Conservation (phyloP, 805 yeast species). For the Candida odintsovae region DNA sequence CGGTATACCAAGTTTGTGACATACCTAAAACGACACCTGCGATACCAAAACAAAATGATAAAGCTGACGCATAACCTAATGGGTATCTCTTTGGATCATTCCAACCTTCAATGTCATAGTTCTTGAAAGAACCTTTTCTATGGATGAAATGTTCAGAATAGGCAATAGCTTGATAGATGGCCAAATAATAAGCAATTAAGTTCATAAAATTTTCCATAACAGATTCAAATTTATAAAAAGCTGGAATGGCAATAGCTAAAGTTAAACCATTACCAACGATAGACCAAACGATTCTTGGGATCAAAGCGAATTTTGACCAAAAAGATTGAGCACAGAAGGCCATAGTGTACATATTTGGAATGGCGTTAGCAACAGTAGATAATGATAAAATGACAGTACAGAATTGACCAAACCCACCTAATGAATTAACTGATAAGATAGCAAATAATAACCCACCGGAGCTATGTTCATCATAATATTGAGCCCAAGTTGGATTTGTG, state of each 20-base stretch:
- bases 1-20: constrained; percentile 79
- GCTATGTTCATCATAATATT: constrained; percentile 44
- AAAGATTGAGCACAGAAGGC: constrained; percentile 80
- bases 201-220: constrained; percentile 87
- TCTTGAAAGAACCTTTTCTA: constrained; percentile 55
- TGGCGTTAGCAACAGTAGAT: constrained; percentile 84
- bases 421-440: constrained; percentile 68
- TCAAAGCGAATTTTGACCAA: constrained; percentile 62
- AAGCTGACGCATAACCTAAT: constrained; percentile 68
- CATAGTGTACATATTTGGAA: constrained; percentile 90
- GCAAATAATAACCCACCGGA: constrained; percentile 82
- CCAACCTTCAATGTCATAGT: constrained; percentile 60
- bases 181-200: constrained; percentile 84
- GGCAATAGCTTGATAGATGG: constrained; percentile 72
- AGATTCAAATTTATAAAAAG: constrained; percentile 61
- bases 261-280: constrained; percentile 65
- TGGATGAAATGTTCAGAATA: constrained; percentile 78
- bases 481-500: constrained; percentile 38
- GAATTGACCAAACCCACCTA: constrained; percentile 87
- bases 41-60: constrained; percentile 75
- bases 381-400: constrained; percentile 78
- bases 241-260: constrained; percentile 85
- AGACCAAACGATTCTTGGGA: constrained; percentile 86
- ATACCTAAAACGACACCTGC: constrained; percentile 86
- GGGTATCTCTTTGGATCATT: constrained; percentile 55